These are phyloP conservation scores for Aspergillus incahuasiensis DNA, from an alignment of 495 filamentous ascomycete species.

Conservation along the genomic window DNA sequence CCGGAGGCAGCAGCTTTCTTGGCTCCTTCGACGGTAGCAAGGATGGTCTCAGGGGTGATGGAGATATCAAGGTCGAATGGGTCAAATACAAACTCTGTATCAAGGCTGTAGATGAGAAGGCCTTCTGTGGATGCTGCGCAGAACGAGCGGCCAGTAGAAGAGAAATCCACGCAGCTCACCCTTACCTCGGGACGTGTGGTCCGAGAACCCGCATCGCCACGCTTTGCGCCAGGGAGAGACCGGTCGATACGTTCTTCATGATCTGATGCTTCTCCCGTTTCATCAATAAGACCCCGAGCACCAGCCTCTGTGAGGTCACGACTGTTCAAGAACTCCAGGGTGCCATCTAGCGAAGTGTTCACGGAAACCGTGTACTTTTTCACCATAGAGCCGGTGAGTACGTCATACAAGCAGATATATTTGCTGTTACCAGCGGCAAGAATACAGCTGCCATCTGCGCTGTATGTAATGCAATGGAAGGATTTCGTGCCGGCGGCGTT, in stretches of 20 bases:
- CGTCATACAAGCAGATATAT: conserved; percentile 94
- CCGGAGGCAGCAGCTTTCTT: conserved; percentile 28
- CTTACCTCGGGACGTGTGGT: conserved; percentile 75
- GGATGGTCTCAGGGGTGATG: conserved; percentile 77
- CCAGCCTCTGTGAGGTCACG: conserved; percentile 86
- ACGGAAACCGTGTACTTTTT: conserved; percentile 93
- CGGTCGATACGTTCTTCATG: conserved; percentile 77
- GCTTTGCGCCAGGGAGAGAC: conserved; percentile 80
- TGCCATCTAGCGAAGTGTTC: conserved; percentile 90
- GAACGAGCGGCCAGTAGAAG: conserved; percentile 82
- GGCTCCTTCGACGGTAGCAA: conserved; percentile 60
- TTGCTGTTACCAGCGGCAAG: conserved; percentile 93
- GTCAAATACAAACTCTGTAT: conserved; percentile 75
- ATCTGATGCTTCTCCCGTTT: conserved; percentile 83
- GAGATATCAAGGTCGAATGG: conserved; percentile 93
- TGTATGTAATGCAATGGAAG: conserved; percentile 85
- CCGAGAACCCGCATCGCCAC: conserved; percentile 75
- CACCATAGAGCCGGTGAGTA: conserved; percentile 78
- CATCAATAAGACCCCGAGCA: conserved; percentile 74
- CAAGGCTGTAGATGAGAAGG: conserved; percentile 84
- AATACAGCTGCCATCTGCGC: conserved; percentile 83
- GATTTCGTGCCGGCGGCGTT: conserved; percentile 84
- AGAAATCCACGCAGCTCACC: conserved; percentile 81
- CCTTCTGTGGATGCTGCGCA: conserved; percentile 95
- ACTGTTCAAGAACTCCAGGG: conserved; percentile 94